Evolutionary conservation across 306 rosid species (phyloP).

Genomic region (Medicago ruthenica): DNA sequence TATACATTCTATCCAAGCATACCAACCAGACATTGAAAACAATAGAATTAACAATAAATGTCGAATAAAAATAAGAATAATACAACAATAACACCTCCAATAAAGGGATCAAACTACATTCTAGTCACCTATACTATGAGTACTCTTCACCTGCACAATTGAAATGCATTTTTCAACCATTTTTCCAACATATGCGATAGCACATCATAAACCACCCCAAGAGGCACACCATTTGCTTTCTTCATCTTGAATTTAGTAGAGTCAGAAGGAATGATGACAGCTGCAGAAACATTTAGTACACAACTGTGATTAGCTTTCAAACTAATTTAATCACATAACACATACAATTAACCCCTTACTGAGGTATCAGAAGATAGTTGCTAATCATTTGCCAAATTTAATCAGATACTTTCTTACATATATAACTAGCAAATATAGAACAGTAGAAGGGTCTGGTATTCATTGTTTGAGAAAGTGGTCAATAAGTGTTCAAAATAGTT

Average conservation of each 20-base stretch:
- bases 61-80: neutral
- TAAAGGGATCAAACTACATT: neutral
- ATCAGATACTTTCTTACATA: neutral
- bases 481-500: neutral
- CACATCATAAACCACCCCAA: slow-evolving; percentile 2
- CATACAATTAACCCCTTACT: neutral
- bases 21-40: neutral
- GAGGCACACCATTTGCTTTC: neutral
- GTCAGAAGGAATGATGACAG: slow-evolving; percentile 1
- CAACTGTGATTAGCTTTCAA: slow-evolving; percentile 2
- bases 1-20: neutral
- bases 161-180: neutral
- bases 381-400: too few relatives aligned
- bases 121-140: neutral
- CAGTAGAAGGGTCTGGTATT: too few relatives aligned
- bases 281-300: slow-evolving; percentile 11
- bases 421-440: too few relatives aligned
- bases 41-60: neutral
- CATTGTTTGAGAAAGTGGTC: neutral
- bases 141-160: neutral
- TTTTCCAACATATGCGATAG: neutral
- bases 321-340: neutral
- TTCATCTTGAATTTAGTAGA: neutral
- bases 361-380: neutral
- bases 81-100: neutral